Conservation (phyloP, 1,139 yeast genomes). For the Hansenula anomala region DNA sequence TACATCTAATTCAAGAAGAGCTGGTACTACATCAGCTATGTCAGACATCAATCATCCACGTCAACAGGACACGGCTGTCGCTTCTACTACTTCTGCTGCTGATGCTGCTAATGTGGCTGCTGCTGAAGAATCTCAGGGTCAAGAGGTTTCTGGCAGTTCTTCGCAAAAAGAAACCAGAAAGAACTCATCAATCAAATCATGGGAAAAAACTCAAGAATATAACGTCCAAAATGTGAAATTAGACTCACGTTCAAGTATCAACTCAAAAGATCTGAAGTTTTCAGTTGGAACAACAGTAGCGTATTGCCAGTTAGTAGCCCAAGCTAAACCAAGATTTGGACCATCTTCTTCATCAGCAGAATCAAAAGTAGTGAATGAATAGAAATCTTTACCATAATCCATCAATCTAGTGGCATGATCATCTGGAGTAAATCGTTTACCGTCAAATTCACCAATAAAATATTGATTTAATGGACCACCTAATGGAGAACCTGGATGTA, state of each 20-base stretch:
- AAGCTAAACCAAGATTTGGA: slow-evolving; percentile 29
- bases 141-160: too few species aligned
- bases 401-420: slow-evolving; percentile 24
- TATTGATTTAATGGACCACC: slow-evolving; percentile 35
- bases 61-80: too few species aligned
- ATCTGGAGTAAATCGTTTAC: slow-evolving; percentile 27
- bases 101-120: too few species aligned
- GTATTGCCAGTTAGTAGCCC: slow-evolving; percentile 39
- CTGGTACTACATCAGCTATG: too few species aligned
- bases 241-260: background rate
- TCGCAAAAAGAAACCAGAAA: slow-evolving; percentile 1
- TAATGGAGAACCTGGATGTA: slow-evolving; percentile 33
- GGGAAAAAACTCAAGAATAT: slow-evolving; percentile 1
- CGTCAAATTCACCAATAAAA: slow-evolving; percentile 36
- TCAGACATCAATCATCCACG: too few species aligned
- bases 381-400: slow-evolving; percentile 32
- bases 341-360: slow-evolving; percentile 18
- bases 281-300: slow-evolving; percentile 27
- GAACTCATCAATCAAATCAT: background rate
- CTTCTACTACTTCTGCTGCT: too few species aligned
- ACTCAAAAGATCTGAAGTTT: slow-evolving; percentile 25
- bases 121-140: too few species aligned
- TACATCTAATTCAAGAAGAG: too few species aligned
- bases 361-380: slow-evolving; percentile 30
- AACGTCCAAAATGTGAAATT: background rate